Evolutionary conservation across 2,329 filamentous ascomycete species (phyloP).

Genomic region (Talaromyces sp.): DNA sequence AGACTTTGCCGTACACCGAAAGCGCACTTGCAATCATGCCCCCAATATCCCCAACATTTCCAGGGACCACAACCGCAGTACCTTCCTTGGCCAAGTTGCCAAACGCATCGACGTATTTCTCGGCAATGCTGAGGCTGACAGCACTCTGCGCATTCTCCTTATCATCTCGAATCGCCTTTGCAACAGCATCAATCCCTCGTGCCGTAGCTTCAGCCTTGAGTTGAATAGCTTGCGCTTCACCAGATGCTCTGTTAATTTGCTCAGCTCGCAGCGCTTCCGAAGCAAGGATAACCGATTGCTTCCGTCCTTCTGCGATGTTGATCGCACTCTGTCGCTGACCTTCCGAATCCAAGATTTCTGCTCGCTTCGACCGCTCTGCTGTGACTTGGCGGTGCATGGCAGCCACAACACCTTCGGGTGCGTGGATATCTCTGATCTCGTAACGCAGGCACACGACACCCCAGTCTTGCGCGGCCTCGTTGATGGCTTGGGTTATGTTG

Average conservation of each 20-base stretch:
- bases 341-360: slow-evolving; percentile 95
- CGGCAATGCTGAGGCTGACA: slow-evolving; percentile 80
- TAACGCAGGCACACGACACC: slow-evolving; percentile 93
- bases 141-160: slow-evolving; percentile 72
- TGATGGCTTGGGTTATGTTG: slow-evolving; percentile 98
- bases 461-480: slow-evolving; percentile 95
- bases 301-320: slow-evolving; percentile 96
- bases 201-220: slow-evolving; percentile 84
- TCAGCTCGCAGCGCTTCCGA: slow-evolving; percentile 86
- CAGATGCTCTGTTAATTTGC: slow-evolving; percentile 84
- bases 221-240: slow-evolving; percentile 90
- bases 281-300: slow-evolving; percentile 93
- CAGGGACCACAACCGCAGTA: slow-evolving; percentile 90
- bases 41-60: slow-evolving; percentile 92
- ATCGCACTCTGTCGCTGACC: slow-evolving; percentile 96
- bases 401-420: slow-evolving; percentile 84
- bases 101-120: slow-evolving; percentile 98
- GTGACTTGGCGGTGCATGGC: slow-evolving; percentile 99
- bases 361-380: slow-evolving; percentile 92
- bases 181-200: slow-evolving; percentile 79
- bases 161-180: slow-evolving; percentile 66
- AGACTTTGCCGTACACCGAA: slow-evolving; percentile 92
- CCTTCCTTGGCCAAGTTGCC: slow-evolving; percentile 88
- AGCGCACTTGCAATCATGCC: slow-evolving; percentile 96
- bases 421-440: slow-evolving; percentile 97